These are phyloP conservation scores for Lagerstroemia speciosa DNA, from an alignment of 345 rosid species.

Conservation along the genomic window DNA sequence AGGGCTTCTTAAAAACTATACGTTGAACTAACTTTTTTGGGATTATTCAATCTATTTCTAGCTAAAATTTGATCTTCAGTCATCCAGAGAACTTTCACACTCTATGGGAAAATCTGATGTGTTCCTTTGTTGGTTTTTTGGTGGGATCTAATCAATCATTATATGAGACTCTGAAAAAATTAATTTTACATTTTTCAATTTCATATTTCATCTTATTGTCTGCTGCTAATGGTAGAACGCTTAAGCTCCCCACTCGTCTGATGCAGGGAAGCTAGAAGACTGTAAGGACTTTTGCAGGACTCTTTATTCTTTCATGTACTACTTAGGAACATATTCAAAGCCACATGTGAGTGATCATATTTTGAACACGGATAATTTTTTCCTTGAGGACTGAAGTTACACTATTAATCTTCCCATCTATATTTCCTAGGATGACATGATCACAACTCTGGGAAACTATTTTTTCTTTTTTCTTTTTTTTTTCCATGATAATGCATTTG, in stretches of 20 bases:
- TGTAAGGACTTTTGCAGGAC: conserved; percentile 42
- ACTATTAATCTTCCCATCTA: neutral
- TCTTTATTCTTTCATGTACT: conserved; percentile 40
- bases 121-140: too few relatives aligned
- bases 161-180: neutral
- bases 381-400: neutral
- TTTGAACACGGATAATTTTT: conserved; percentile 3
- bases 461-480: too few relatives aligned
- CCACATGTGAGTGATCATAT: conserved; percentile 43
- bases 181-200: neutral
- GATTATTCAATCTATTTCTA: neutral
- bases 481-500: neutral
- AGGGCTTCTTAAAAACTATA: neutral
- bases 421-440: neutral
- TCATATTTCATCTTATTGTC: neutral
- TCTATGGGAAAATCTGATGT: too few relatives aligned
- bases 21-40: neutral
- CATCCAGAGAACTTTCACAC: too few relatives aligned
- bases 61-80: neutral
- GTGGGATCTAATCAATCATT: too few relatives aligned
- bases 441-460: too few relatives aligned
- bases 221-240: neutral
- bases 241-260: neutral
- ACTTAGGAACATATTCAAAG: conserved; percentile 60
- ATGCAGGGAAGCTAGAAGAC: conserved; percentile 45